Conservation (phyloP, 1,139 yeast species). For the Yamadazyma kanchanaburiensis region DNA sequence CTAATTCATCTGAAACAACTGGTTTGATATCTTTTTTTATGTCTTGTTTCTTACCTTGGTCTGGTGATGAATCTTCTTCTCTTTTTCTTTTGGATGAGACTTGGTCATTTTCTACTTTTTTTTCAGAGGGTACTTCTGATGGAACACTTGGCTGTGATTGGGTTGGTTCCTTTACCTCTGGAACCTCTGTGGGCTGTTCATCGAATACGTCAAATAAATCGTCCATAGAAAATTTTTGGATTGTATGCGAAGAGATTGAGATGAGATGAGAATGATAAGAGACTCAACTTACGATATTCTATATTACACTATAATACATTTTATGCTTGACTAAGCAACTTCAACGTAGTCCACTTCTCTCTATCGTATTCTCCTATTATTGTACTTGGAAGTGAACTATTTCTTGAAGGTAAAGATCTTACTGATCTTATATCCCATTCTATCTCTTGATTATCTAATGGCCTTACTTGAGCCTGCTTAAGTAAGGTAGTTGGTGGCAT, state of each 20-base stretch:
- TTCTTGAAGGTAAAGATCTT: constrained; percentile 31
- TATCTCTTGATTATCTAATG: constrained; percentile 15
- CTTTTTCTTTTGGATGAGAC: constrained; percentile 9
- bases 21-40: constrained; percentile 44
- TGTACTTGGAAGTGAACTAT: constrained; percentile 54
- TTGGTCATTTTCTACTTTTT: constrained; percentile 4
- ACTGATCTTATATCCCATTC: constrained; percentile 41
- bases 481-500: constrained; percentile 14
- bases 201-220: constrained; percentile 70
- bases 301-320: constrained; percentile 6
- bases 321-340: constrained; percentile 15
- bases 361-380: constrained; percentile 63
- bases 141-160: constrained; percentile 10
- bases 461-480: constrained; percentile 16
- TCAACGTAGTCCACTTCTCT: constrained; percentile 61
- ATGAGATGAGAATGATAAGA: background rate
- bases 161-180: too few relatives aligned
- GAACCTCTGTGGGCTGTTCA: constrained; percentile 47
- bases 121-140: constrained; percentile 14
- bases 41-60: constrained; percentile 15
- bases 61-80: constrained; percentile 8
- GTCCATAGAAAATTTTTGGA: constrained; percentile 26
- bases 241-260: constrained; percentile 8
- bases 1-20: constrained; percentile 84
- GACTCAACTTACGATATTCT: constrained; percentile 3